These are phyloP conservation scores for Opeltia flavorubescens DNA, from an alignment of 495 filamentous ascomycete species.

Conservation along the genomic window DNA sequence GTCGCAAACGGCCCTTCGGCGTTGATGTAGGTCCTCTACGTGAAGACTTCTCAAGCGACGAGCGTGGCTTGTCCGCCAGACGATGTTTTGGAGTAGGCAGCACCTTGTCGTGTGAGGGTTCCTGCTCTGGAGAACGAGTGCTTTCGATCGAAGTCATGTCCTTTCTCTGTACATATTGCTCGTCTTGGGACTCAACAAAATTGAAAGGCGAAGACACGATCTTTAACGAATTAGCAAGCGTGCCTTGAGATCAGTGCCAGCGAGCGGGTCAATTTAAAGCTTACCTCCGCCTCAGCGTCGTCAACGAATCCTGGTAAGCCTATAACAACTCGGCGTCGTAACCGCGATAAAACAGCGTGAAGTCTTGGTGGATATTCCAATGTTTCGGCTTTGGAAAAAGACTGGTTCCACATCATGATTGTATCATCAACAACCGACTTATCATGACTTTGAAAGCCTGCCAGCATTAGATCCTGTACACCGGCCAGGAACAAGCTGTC, in stretches of 20 bases:
- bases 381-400: constrained; percentile 32
- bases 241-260: not conserved
- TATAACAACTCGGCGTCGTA: constrained; percentile 34
- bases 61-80: not conserved
- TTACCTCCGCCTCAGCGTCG: constrained; percentile 22
- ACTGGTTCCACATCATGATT: constrained; percentile 44
- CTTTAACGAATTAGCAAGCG: constrained; percentile 10
- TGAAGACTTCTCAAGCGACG: not conserved
- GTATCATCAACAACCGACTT: constrained; percentile 36
- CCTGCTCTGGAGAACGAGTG: not conserved
- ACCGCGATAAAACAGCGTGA: constrained; percentile 29
- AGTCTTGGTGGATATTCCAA: constrained; percentile 35
- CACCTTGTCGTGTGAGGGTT: not conserved
- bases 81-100: not conserved
- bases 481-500: constrained; percentile 27
- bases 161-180: constrained; percentile 14
- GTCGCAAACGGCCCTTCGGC: constrained; percentile 35
- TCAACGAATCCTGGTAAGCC: constrained; percentile 32
- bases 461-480: constrained; percentile 38
- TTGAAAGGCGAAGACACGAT: constrained; percentile 17
- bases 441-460: constrained; percentile 41
- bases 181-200: constrained; percentile 42
- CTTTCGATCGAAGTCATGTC: not conserved
- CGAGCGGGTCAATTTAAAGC: constrained; percentile 1
- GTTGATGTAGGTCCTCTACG: constrained; percentile 8